These are phyloP conservation scores for Stachybotrys chartarum DNA, from an alignment of 2,329 filamentous ascomycete genomes.

Conservation along the genomic window DNA sequence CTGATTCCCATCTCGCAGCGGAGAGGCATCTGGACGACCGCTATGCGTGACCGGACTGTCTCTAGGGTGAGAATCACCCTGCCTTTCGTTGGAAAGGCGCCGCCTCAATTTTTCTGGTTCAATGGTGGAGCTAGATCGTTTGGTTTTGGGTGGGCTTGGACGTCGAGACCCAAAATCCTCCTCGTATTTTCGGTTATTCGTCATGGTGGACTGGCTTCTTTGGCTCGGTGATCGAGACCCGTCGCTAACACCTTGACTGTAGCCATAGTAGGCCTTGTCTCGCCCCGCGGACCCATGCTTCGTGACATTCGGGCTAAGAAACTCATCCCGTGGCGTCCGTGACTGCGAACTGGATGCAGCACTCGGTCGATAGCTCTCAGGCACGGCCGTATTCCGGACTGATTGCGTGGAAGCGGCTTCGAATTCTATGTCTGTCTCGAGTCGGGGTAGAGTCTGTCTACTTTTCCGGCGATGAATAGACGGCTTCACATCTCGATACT, in stretches of 20 bases:
- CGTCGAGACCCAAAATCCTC: constrained; percentile 14
- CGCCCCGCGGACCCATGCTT: constrained; percentile 32
- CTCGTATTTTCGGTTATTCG: constrained; percentile 17
- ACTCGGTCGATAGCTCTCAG: not conserved
- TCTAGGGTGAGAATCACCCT: constrained; percentile 15
- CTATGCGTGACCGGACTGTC: constrained; percentile 14
- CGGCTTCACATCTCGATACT: constrained; percentile 5
- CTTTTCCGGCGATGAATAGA: constrained; percentile 20
- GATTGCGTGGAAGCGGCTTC: not conserved
- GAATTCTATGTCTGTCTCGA: constrained; percentile 32
- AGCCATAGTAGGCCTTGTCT: constrained; percentile 33
- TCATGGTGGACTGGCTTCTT: constrained; percentile 20
- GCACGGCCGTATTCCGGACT: not conserved
- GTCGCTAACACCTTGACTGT: constrained; percentile 10
- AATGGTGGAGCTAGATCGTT: constrained; percentile 16
- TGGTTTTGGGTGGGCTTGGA: constrained; percentile 17
- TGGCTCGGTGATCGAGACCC: constrained; percentile 18
- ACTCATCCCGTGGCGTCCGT: constrained; percentile 20
- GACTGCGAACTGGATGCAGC: not conserved
- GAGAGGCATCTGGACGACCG: constrained; percentile 23
- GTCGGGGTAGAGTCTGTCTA: constrained; percentile 33
- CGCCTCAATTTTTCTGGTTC: constrained; percentile 19
- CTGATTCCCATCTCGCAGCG: constrained; percentile 25
- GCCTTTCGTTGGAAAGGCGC: constrained; percentile 24
- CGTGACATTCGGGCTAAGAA: constrained; percentile 34